phyloP scores from a whole-genome alignment of 805 yeast genomes.

The Wickerhamomyces tratensis region DNA sequence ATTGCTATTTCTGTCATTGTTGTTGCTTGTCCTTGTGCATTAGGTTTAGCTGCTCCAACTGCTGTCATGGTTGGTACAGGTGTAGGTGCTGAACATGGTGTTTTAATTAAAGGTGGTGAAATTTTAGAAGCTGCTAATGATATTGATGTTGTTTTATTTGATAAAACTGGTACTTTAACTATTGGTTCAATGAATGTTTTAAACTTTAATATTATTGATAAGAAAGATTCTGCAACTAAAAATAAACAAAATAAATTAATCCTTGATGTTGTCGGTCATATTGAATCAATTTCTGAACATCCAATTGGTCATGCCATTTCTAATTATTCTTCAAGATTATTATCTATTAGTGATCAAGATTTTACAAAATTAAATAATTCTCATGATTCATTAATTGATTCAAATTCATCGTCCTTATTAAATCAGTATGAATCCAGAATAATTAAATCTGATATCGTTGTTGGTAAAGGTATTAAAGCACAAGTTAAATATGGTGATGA shows the following conservation, averaged over 20 bases:
- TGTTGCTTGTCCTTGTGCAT: conserved; percentile 98
- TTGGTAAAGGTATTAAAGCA: conserved; percentile 29
- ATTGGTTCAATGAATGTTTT: conserved; percentile 62
- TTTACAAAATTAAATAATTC: conserved; percentile 1
- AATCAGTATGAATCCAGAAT: conserved; percentile 6
- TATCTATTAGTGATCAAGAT: background rate
- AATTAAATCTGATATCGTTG: conserved; percentile 18
- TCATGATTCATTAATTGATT: background rate
- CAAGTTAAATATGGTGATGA: conserved; percentile 11
- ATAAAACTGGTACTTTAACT: conserved; percentile 94
- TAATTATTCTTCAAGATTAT: conserved; percentile 19
- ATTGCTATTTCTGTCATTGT: conserved; percentile 87
- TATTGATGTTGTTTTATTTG: conserved; percentile 66
- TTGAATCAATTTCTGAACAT: conserved; percentile 74
- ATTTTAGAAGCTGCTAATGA: conserved; percentile 65
- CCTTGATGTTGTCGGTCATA: conserved; percentile 45
- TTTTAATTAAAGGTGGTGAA: conserved; percentile 89
- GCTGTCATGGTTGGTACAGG: conserved; percentile 99
- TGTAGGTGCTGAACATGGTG: conserved; percentile 84
- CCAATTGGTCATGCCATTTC: conserved; percentile 75
- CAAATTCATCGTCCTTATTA: background rate
- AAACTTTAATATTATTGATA: conserved; percentile 3
- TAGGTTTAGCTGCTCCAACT: conserved; percentile 96
- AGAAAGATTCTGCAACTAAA: background rate
- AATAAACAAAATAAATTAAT: conserved; percentile 18